Evolutionary conservation across 2,329 filamentous ascomycete genomes (phyloP).

Genomic region (Paraphoma chrysanthemicola): DNA sequence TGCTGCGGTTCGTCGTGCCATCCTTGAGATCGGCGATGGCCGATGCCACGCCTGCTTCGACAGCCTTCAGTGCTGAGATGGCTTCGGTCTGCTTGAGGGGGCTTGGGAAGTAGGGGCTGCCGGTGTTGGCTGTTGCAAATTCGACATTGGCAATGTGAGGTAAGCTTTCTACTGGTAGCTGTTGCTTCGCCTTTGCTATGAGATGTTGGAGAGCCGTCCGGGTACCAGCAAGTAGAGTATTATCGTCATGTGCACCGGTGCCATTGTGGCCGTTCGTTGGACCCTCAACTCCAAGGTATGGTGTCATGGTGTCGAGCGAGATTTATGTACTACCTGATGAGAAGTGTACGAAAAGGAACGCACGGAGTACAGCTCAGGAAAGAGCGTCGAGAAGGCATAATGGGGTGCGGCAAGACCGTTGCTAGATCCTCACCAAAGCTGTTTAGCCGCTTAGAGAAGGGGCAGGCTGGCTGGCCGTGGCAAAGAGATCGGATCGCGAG

Average conservation of each 20-base stretch:
- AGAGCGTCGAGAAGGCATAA: slow-evolving; percentile 7
- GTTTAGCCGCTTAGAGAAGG: slow-evolving; percentile 27
- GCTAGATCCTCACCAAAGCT: slow-evolving; percentile 1
- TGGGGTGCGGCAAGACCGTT: slow-evolving; percentile 15
- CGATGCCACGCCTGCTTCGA: slow-evolving; percentile 67
- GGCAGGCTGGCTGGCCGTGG: slow-evolving; percentile 13
- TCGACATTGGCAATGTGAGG: slow-evolving; percentile 35
- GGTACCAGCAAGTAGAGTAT: slow-evolving; percentile 44
- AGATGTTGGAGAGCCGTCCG: slow-evolving; percentile 41
- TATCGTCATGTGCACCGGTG: slow-evolving; percentile 14
- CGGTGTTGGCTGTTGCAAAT: slow-evolving; percentile 47
- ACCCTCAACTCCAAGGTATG: slow-evolving; percentile 31
- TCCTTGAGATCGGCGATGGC: slow-evolving; percentile 64
- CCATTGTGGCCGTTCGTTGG: slow-evolving; percentile 11
- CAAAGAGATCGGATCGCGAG: slow-evolving; percentile 18
- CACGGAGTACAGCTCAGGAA: no score
- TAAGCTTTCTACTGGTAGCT: slow-evolving; percentile 44
- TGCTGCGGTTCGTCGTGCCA: slow-evolving; percentile 51
- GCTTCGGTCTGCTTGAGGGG: slow-evolving; percentile 63
- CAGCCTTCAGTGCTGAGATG: slow-evolving; percentile 63
- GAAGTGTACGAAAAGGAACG: no score
- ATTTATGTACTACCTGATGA: neutral
- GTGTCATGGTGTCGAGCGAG: slow-evolving; percentile 26
- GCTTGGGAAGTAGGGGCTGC: slow-evolving; percentile 50
- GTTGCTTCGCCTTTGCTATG: slow-evolving; percentile 37